Percentiles rank a stretch among this genome's conserved stretches.
These are phyloP conservation scores for Apiospora sp. DNA, from an alignment of 2,329 filamentous ascomycete genomes.

Conservation along the genomic window DNA sequence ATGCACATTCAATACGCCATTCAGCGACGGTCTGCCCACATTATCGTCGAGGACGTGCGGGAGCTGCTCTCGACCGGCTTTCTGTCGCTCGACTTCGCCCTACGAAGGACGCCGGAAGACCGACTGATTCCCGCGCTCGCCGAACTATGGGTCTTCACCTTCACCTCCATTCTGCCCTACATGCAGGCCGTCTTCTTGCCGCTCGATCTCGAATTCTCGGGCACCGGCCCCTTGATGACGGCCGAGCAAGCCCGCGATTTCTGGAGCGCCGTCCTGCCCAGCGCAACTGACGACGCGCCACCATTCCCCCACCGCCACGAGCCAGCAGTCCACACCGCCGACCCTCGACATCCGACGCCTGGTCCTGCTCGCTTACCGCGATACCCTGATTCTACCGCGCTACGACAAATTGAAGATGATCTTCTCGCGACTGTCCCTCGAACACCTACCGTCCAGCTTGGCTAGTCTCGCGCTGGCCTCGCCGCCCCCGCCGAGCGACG, in stretches of 20 bases:
- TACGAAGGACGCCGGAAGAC: constrained; percentile 82
- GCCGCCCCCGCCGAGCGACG: constrained; percentile 58
- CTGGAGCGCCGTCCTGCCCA: constrained; percentile 75
- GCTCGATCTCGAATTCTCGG: constrained; percentile 91
- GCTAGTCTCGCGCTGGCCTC: constrained; percentile 61
- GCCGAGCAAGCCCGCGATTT: constrained; percentile 85
- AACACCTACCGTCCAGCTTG: constrained; percentile 69
- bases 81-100: constrained; percentile 81
- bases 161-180: constrained; percentile 89
- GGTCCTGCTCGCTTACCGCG: constrained; percentile 86
- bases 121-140: constrained; percentile 89
- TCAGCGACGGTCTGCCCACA: constrained; percentile 73
- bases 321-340: constrained; percentile 33
- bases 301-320: constrained; percentile 57
- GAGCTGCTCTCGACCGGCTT: constrained; percentile 86
- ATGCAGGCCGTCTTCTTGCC: constrained; percentile 95
- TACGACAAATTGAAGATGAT: constrained; percentile 89
- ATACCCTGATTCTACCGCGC: constrained; percentile 85
- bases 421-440: constrained; percentile 87
- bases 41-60: constrained; percentile 78
- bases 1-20: constrained; percentile 82
- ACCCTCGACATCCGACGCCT: constrained; percentile 85
- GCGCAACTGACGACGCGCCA: constrained; percentile 42
- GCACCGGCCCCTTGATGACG: constrained; percentile 80
- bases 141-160: constrained; percentile 93